These are phyloP conservation scores for Casaregolazyma lundiana DNA, from an alignment of 1,139 yeast species.

Conservation along the genomic window DNA sequence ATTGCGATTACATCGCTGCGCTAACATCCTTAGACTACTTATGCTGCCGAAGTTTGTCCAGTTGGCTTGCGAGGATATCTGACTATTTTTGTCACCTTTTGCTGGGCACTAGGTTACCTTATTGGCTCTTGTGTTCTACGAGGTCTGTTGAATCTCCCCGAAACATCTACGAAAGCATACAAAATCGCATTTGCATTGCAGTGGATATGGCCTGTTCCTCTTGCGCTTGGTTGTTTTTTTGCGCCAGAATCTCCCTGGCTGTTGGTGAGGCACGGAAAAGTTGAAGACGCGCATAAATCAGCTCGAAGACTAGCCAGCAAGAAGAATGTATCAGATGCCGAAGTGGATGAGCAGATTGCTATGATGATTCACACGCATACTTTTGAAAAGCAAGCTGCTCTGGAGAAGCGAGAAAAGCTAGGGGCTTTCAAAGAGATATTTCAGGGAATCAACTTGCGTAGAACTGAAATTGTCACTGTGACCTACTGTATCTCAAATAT, in stretches of 20 bases:
- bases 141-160: conserved; percentile 10
- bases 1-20: no score
- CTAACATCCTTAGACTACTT: no score
- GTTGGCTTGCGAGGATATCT: conserved; percentile 35
- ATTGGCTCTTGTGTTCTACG: conserved; percentile 14
- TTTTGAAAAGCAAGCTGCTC: conserved; percentile 34
- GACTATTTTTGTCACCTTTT: conserved; percentile 12
- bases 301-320: conserved; percentile 18
- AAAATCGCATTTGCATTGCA: conserved; percentile 16
- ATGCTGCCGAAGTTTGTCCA: conserved; percentile 48
- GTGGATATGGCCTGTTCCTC: conserved; percentile 13
- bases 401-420: conserved; percentile 10
- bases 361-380: conserved; percentile 40
- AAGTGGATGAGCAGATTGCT: conserved; percentile 23
- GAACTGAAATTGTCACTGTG: conserved; percentile 48
- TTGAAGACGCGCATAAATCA: conserved; percentile 36
- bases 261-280: conserved; percentile 39
- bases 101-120: conserved; percentile 14
- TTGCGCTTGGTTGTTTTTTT: conserved; percentile 47
- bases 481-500: conserved; percentile 46
- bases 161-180: conserved; percentile 18
- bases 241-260: conserved; percentile 60
- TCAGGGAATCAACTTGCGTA: conserved; percentile 44
- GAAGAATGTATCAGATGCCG: conserved; percentile 16
- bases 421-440: conserved; percentile 43